Evolutionary conservation across 345 rosid genomes (phyloP).

Genomic region (Lumnitzera littorea): DNA sequence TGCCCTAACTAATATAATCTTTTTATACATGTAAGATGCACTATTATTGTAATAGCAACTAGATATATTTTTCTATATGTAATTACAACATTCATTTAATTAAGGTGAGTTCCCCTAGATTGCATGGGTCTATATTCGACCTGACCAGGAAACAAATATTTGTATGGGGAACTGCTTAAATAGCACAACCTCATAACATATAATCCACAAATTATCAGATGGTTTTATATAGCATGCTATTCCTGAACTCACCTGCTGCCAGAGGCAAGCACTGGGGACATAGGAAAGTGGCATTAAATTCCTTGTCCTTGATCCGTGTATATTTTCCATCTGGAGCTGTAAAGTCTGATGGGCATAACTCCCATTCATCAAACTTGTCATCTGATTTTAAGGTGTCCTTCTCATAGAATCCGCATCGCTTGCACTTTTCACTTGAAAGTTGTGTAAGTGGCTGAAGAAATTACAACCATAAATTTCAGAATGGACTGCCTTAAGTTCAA

Average conservation of each 20-base stretch:
- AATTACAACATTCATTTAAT: too few relatives aligned
- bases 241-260: conserved; percentile 30
- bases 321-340: conserved; percentile 42
- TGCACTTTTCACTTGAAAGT: conserved; percentile 62
- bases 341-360: conserved; percentile 81
- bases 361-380: conserved; percentile 82
- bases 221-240: not conserved
- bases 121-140: too few relatives aligned
- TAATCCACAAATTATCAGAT: too few relatives aligned
- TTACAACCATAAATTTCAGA: conserved; percentile 2
- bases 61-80: too few relatives aligned
- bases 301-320: conserved; percentile 33
- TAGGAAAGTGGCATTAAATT: conserved; percentile 57
- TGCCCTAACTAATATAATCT: too few relatives aligned
- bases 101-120: too few relatives aligned
- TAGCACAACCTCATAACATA: too few relatives aligned
- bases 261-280: conserved; percentile 48
- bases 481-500: not conserved
- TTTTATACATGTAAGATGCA: too few relatives aligned
- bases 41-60: too few relatives aligned
- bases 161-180: too few relatives aligned
- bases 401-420: conserved; percentile 92
- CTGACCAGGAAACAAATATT: too few relatives aligned
- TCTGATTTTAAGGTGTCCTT: conserved; percentile 42
- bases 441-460: conserved; percentile 61